Evolutionary conservation across 768 basidiomycete genomes (phyloP), one percentile per base, ranked within the genome.

Genomic region (Paxillus involutus): DNA sequence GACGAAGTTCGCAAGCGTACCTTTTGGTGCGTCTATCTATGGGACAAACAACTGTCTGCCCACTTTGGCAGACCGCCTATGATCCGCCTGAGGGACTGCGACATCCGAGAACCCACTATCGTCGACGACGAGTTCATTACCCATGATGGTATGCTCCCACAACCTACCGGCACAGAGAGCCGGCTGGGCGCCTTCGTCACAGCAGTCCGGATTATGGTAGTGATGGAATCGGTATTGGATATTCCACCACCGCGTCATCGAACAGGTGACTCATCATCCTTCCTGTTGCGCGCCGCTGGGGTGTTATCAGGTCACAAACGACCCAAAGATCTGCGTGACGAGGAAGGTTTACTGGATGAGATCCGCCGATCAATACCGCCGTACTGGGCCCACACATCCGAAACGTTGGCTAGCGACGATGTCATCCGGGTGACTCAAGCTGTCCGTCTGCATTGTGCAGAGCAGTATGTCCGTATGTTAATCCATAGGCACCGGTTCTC

Each of bases 21-120:
- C 0, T 97, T 97, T 70, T 97, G 94, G 93, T 91, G 91, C 55
- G 91, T 95, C 26, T 97, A 96, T 72, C 80, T 91, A 47, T 96
- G 94, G 94, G 94, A 97, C 72, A 96, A 97, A 72, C 94, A 95
- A 64, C 83, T 94, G 7, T 77, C 84, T 11, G 88, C 90, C 53
- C 88, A 92, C 70, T 95, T 96, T 67, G 94, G 94, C 24, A 78
- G 94, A 24, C 94, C 94, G 32, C 85, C 93, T 3, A 82, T 94
- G 77, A 79, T 97, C 60, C 82, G 93, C 44, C 72, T 95, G 56
- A 80, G 91, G 57, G 94, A 96, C 66, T 94, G 92, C 71, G 94
- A 97, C 65, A 88, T 94, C n/a, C 80, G 84, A 5, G 94, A 95
- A 67, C 92, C 93, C 2, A 73, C 85, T 6, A 77, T 89, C 17